Evolutionary conservation across 106 monocot genomes (phyloP), one percentile per base, ranked within the genome.

Genomic region (Phalaenopsis aphrodite): DNA sequence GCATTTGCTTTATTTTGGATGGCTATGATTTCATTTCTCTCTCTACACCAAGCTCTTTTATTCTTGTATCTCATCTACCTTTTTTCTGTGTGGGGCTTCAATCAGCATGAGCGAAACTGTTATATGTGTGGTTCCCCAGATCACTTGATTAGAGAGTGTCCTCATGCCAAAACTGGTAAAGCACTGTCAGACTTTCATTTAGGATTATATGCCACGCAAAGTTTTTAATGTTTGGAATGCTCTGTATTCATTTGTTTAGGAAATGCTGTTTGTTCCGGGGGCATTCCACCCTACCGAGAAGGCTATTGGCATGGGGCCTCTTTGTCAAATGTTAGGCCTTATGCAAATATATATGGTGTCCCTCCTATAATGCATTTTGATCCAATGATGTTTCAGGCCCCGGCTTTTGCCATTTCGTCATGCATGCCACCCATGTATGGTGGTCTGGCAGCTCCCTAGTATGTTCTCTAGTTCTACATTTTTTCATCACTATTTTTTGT

Each of bases 61-160:
- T 74, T 42, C 42, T 43, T 43, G 42, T n/a, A 42, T 43, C 8
- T 74, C 41, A 74, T 74, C 74, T 42, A 1, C n/a, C 19, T 74
- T 14, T 74, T 74, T 74, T 15, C 5, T 4, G 43, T 30, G 14
- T 8, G 8, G 5, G 4, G 21, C 66, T 72, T 41, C 5, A 14
- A 72, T 74, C 74, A 74, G 74, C n/a, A 36, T 74, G 74, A 42
- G 17, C 42, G 74, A n/a, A 74, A 74, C 43, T 74, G 74, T 74
- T 74, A 74, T n/a, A 74, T 74, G 74, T 74, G 74, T 74, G 42
- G 43, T 0, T 43, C 74, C 74, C 74, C 74, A 43, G 74, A 74
- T 43, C 74, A 74, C 36, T 45, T 74, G 18, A 74, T 74, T 74
- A 74, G 74, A 74, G 74, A 74, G 42, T 74, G 74, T 43, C 74